phyloP scores from a whole-genome alignment of 2,329 filamentous ascomycete species.

The Pseudocercospora vitis region DNA sequence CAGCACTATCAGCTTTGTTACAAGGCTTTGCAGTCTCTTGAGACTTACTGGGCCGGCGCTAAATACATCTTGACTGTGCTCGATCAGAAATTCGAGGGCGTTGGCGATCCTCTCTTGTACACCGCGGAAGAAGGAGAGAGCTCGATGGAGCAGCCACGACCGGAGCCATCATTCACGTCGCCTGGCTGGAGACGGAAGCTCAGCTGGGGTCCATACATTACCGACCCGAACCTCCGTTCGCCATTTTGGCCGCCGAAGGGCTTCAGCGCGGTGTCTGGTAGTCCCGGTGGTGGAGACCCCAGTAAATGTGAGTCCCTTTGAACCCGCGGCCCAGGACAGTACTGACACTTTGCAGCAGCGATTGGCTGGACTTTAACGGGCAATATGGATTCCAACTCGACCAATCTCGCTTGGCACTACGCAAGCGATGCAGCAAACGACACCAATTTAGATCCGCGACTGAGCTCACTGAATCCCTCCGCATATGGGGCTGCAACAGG shows the following conservation, averaged over 20 bases:
- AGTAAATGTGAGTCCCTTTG: constrained; percentile 48
- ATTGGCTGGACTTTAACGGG: constrained; percentile 88
- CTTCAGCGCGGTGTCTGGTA: constrained; percentile 39
- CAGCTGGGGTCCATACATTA: constrained; percentile 46
- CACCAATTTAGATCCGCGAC: constrained; percentile 19
- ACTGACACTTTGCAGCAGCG: constrained; percentile 40
- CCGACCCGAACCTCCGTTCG: constrained; percentile 18
- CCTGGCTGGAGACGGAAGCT: constrained; percentile 53
- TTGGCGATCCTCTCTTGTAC: constrained; percentile 70
- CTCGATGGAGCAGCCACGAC: constrained; percentile 56
- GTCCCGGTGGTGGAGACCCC: constrained; percentile 51
- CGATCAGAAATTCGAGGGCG: constrained; percentile 83
- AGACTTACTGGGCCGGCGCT: constrained; percentile 81
- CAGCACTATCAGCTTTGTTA: constrained; percentile 88
- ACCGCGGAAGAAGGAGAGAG: constrained; percentile 75
- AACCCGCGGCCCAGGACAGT: constrained; percentile 9
- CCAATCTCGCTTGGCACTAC: constrained; percentile 79
- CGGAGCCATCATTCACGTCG: constrained; percentile 51
- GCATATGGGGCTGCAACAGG: constrained; percentile 16
- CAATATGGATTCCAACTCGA: constrained; percentile 80
- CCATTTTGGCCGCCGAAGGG: constrained; percentile 27
- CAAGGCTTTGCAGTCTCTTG: constrained; percentile 76
- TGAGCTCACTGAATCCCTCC: constrained; percentile 21
- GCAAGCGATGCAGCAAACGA: constrained; percentile 50
- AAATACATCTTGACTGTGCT: constrained; percentile 84